Evolutionary conservation across 164 flowering plant species (phyloP), one percentile per base, ranked within the genome.

Genomic region (Platanus orientalis): DNA sequence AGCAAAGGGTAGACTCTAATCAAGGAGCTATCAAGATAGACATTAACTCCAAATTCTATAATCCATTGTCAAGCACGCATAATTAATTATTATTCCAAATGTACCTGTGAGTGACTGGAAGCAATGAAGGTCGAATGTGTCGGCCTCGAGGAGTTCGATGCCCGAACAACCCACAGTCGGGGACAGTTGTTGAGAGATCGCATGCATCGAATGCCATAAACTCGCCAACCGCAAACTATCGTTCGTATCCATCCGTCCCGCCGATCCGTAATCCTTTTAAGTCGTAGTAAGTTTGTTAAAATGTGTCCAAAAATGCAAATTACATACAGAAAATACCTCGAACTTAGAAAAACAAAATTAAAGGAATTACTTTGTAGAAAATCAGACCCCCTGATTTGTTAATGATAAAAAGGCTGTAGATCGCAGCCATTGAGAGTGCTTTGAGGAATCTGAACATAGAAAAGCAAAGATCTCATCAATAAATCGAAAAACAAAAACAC

Each of bases 151-250:
- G 6, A 90, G 87, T 59, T 90, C 97, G 56, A 93, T 82, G 0
- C 97, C 98, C 0, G 75, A 62, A 66, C 97, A 90, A n/a, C 96
- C 96, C 26, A 69, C 50, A 25, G 73, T 76, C 0, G 98, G 98
- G 3, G 95, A 93, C 5, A 90, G 62, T 68, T 93, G 97, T 79
- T 93, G 97, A 45, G 98, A 93, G 65, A 93, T 93, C 1, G 97
- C 98, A 42, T 89, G 97, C 98, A 90, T 90, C 2, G 97, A 93
- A 68, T 90, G 98, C 98, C 98, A 89, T 48, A 93, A 67, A 71
- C 98, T 93, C 17, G 98, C 98, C 63, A 93, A 70, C 65, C 96
- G 73, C 88, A 93, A 71, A 69, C 89, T 90, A 54, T 90, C 96
- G 65, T 93, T 93, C 4, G 98, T 93, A 58, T 87, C 97, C 97